These are phyloP conservation scores for Pythium rishiriense DNA, from an alignment of 352 stramenopile genomes.

Conservation along the genomic window DNA sequence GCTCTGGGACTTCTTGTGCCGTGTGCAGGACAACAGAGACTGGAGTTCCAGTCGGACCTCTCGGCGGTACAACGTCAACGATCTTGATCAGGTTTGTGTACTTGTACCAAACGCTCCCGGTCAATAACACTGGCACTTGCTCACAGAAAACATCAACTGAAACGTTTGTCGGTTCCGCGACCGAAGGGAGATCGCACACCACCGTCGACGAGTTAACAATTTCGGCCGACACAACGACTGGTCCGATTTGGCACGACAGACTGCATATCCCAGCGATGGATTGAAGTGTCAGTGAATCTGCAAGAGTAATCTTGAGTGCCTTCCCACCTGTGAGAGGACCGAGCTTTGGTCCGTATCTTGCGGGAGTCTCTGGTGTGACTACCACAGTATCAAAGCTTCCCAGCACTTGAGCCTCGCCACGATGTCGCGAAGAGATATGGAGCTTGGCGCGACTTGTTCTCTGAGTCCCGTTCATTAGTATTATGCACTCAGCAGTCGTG, in stretches of 20 bases:
- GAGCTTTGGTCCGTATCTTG: neutral
- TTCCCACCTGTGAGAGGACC: constrained; percentile 8
- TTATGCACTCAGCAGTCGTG: neutral
- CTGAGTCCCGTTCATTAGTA: neutral
- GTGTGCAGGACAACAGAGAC: constrained; percentile 6
- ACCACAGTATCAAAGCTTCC: constrained; percentile 3
- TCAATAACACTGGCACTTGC: neutral
- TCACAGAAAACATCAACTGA: constrained; percentile 17
- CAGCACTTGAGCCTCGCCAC: neutral
- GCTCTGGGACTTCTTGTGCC: neutral
- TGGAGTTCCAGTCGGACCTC: neutral
- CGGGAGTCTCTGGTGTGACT: neutral
- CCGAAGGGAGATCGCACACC: constrained; percentile 8
- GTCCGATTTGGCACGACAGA: constrained; percentile 16
- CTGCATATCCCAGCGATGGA: neutral
- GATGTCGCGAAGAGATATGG: neutral
- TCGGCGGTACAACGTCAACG: neutral
- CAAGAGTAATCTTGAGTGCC: constrained; percentile 1
- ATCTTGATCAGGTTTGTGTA: constrained; percentile 19
- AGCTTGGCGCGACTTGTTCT: constrained; percentile 2
- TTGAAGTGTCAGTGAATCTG: neutral
- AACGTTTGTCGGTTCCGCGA: constrained; percentile 11
- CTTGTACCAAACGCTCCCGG: constrained; percentile 4
- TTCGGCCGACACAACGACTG: neutral
- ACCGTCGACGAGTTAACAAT: neutral